phyloP scores from a whole-genome alignment of 257 asterid genomes.

The Parsonsia alboflavescens region DNA sequence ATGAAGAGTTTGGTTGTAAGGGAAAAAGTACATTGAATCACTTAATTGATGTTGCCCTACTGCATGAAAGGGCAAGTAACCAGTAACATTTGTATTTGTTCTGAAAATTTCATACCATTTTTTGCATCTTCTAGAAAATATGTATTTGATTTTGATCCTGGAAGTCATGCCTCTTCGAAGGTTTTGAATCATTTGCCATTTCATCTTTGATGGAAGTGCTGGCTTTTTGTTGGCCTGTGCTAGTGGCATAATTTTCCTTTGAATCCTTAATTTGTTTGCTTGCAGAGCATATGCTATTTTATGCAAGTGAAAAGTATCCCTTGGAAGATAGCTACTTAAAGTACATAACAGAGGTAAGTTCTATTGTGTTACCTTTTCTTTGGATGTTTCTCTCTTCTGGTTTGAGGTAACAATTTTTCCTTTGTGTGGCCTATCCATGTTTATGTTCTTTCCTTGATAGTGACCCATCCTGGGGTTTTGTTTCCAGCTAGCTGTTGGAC shows the following conservation, averaged over 20 bases:
- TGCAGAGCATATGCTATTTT: slow-evolving; percentile 96
- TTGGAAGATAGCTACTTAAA: slow-evolving; percentile 89
- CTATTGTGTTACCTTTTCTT: slow-evolving; percentile 9
- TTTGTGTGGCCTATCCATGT: background rate
- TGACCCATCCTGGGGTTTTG: background rate
- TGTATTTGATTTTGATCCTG: background rate
- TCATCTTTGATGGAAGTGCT: background rate
- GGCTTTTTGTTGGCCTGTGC: background rate
- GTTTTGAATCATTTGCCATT: background rate
- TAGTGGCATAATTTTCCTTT: slow-evolving; percentile 9
- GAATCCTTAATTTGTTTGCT: slow-evolving; percentile 12
- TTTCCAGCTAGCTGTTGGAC: too few species aligned
- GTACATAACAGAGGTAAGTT: slow-evolving; percentile 85
- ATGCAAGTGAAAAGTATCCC: slow-evolving; percentile 96
- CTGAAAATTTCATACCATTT: background rate
- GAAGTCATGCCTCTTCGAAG: background rate
- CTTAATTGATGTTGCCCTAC: too few species aligned
- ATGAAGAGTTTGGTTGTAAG: too few species aligned
- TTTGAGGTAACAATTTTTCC: background rate
- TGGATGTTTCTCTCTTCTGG: background rate
- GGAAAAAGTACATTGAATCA: too few species aligned
- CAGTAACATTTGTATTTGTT: background rate
- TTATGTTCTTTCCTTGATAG: background rate
- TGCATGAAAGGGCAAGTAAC: too few species aligned
- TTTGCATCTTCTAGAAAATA: background rate